A percentile compares a stretch with the other conserved stretches of the same genome.
These are phyloP conservation scores for Chlamydomonas incerta DNA, from an alignment of 139 green algal species.

Conservation along the genomic window DNA sequence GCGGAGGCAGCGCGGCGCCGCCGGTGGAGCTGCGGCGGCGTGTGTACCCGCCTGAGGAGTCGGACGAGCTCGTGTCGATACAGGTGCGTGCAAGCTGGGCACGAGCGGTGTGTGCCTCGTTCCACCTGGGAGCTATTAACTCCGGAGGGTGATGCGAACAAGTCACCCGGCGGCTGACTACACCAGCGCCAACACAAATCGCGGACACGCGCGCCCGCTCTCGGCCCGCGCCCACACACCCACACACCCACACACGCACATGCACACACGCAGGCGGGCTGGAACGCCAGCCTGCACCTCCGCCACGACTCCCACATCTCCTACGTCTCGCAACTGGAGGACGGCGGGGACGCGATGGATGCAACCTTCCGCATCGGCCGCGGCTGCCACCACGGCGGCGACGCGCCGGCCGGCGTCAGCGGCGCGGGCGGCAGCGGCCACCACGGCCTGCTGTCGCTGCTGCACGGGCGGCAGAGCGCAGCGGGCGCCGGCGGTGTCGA, in stretches of 20 bases:
- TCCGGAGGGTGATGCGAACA: too few species aligned
- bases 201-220: too few species aligned
- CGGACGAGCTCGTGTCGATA: conserved; percentile 37
- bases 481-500: neutral
- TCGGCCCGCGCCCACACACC: too few species aligned
- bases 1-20: too few species aligned
- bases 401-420: neutral
- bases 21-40: neutral
- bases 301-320: conserved; percentile 26
- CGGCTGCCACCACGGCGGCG: conserved; percentile 17
- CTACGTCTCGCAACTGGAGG: conserved; percentile 26
- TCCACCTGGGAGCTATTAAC: too few species aligned
- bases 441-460: conserved; percentile 35
- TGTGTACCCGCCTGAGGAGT: conserved; percentile 29
- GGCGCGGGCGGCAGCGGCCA: neutral
- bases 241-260: too few species aligned
- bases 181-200: too few species aligned
- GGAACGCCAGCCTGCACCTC: conserved; percentile 30
- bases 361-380: conserved; percentile 40
- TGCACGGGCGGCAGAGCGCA: neutral
- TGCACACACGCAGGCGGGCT: neutral
- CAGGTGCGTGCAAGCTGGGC: neutral
- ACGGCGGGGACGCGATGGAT: conserved; percentile 39
- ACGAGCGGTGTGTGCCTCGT: too few species aligned
- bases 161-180: too few species aligned